Conservation (phyloP, 495 filamentous ascomycete species). For the Aspergillus sclerotioniger region DNA sequence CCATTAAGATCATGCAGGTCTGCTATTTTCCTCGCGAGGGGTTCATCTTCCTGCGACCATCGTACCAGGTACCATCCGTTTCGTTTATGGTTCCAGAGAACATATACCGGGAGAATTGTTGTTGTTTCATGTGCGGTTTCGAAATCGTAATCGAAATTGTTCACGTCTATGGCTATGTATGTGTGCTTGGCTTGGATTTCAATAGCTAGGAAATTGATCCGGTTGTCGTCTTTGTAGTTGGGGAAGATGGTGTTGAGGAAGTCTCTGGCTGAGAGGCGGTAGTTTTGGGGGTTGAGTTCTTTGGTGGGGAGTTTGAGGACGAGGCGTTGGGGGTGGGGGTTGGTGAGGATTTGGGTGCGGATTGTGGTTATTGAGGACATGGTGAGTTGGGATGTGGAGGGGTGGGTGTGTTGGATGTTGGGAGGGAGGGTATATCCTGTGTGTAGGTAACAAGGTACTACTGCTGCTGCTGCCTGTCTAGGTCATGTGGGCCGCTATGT, state of each 20-base stretch:
- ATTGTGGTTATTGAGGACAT: background rate
- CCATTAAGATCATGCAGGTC: constrained; percentile 1
- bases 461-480: too few relatives aligned
- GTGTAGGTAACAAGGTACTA: too few relatives aligned
- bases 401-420: too few relatives aligned
- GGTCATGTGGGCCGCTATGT: too few relatives aligned
- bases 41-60: constrained; percentile 2
- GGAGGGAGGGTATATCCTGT: too few relatives aligned
- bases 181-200: background rate
- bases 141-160: constrained; percentile 4
- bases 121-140: constrained; percentile 3
- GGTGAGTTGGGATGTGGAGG: too few relatives aligned
- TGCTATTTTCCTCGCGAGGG: background rate
- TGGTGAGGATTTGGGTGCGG: background rate
- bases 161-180: constrained; percentile 1
- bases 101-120: constrained; percentile 3
- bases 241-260: background rate
- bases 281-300: background rate
- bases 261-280: background rate
- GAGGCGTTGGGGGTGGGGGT: background rate
- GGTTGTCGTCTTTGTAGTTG: background rate
- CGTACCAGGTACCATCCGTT: background rate
- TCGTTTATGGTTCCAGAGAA: background rate
- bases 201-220: constrained; percentile 5
- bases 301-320: constrained; percentile 1